Base-by-base conservation (phyloP, 768 basidiomycete species). In the Mycena rebaudengoi region DNA sequence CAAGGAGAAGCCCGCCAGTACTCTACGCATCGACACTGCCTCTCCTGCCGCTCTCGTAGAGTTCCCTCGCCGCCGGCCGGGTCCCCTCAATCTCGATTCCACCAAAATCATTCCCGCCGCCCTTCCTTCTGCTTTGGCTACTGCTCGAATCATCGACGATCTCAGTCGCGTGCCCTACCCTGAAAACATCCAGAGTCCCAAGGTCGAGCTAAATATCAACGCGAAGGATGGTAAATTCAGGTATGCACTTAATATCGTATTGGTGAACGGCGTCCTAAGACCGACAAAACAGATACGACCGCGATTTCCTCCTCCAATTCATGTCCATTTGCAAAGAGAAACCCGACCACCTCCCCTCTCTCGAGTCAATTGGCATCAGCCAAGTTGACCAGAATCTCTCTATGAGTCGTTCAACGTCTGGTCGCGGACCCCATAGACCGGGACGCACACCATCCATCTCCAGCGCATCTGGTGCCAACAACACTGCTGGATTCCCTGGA, bases 251-350 rank as follows among this genome's bases (percentile, higher is more conserved):
- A 46, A 43, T 23, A 21, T 29, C 18, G 13, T 10, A 14, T 25
- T 10, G 33, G 23, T 37, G 16, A 41, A 23, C 29, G 7, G 25
- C 13, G 16, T 28, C 26, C 7, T 33, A 45, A 30, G 7, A 12
- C 5, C 25, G 14, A 20, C 7, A 23, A 35, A 12, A 12, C 64
- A 95, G 97, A 71, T 99, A 99, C 75, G 95, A 98, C 75, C 95
- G 96, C 33, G 95, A 96, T 20, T 99, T 99, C 88, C 85, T 99
- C 25, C 79, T 99, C 62, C 97, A 99, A 74, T 99, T 99, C 81
- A 96, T 98, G 93, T 78, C 80, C 23, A 79, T 97, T 63, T 99
- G 98, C 84, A 93, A 89, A 76, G 97, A 98, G 80, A 96, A 96
- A 77, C 97, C 98, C 4, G 95, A 94, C 55, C 84, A 86, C 57